phyloP scores from a whole-genome alignment of 805 yeast genomes.

The Metschnikowia lachancei region DNA sequence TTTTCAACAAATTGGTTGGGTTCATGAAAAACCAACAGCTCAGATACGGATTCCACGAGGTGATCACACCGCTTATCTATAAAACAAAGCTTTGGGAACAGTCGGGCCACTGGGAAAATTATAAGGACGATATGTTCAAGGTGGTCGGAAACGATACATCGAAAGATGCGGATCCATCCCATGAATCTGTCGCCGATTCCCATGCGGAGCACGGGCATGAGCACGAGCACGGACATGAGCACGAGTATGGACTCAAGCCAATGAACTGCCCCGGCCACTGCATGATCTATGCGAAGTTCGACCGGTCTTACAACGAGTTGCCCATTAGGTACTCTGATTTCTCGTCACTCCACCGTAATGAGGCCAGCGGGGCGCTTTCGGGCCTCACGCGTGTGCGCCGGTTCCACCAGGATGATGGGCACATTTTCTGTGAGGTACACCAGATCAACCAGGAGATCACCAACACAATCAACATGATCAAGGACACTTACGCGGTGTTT shows the following conservation, averaged over 20 bases:
- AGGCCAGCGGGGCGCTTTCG: slow-evolving; percentile 88
- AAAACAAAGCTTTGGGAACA: slow-evolving; percentile 81
- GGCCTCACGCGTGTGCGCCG: slow-evolving; percentile 92
- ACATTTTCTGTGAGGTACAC: slow-evolving; percentile 78
- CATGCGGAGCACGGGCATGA: neutral
- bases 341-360: slow-evolving; percentile 90
- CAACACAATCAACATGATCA: slow-evolving; percentile 68
- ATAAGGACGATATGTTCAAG: slow-evolving; percentile 89
- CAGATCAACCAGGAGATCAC: slow-evolving; percentile 77
- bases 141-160: slow-evolving; percentile 59
- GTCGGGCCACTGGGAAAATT: slow-evolving; percentile 95
- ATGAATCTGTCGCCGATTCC: slow-evolving; percentile 14
- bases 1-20: slow-evolving; percentile 71
- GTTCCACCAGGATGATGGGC: slow-evolving; percentile 98
- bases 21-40: slow-evolving; percentile 86
- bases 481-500: slow-evolving; percentile 69
- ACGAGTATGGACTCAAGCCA: slow-evolving; percentile 81
- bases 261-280: slow-evolving; percentile 98
- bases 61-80: slow-evolving; percentile 86
- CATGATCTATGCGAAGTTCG: slow-evolving; percentile 68
- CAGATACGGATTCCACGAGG: slow-evolving; percentile 84
- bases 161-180: slow-evolving; percentile 24
- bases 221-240: slow-evolving; percentile 5
- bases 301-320: slow-evolving; percentile 78
- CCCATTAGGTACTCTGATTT: slow-evolving; percentile 87